phyloP scores from a whole-genome alignment of 192 early-diverging fungal genomes.

The Coemansia umbellata region DNA sequence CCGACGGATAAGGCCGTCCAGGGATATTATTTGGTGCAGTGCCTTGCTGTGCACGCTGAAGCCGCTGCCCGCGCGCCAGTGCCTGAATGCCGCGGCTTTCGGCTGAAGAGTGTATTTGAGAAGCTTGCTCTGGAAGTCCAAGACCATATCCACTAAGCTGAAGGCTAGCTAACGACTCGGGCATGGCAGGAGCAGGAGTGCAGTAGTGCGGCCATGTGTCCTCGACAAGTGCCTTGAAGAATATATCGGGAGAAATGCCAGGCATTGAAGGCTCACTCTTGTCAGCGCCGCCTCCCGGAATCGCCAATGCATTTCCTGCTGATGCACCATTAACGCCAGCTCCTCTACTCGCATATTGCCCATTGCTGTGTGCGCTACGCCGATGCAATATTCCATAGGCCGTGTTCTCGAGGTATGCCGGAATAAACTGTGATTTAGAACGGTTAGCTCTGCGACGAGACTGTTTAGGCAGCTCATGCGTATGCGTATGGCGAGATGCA shows the following conservation, averaged over 20 bases:
- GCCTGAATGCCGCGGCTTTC: not conserved
- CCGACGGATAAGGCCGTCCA: too few relatives aligned
- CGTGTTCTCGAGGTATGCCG: slow-evolving; percentile 39
- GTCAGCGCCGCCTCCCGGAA: not conserved
- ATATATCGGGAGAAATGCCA: slow-evolving; percentile 35
- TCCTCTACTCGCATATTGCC: not conserved
- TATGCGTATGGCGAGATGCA: not conserved
- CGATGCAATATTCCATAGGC: slow-evolving; percentile 27
- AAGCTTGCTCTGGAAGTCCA: not conserved
- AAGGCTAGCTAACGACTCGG: slow-evolving; percentile 25
- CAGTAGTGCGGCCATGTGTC: slow-evolving; percentile 52
- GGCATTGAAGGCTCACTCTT: not conserved
- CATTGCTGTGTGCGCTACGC: slow-evolving; percentile 1
- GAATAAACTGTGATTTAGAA: slow-evolving; percentile 18
- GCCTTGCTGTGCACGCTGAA: not conserved
- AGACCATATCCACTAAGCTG: slow-evolving; percentile 27
- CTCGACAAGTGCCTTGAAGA: slow-evolving; percentile 42
- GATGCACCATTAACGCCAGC: not conserved
- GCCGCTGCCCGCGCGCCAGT: not conserved
- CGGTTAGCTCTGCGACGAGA: slow-evolving; percentile 5
- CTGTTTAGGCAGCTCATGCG: not conserved
- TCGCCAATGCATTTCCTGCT: not conserved
- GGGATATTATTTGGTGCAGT: not conserved
- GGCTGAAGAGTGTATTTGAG: not conserved
- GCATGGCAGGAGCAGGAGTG: slow-evolving; percentile 29